Evolutionary conservation across 176 grass and related monocot genomes (phyloP), one percentile per base, ranked within the genome.

Genomic region (Oryza longistaminata): DNA sequence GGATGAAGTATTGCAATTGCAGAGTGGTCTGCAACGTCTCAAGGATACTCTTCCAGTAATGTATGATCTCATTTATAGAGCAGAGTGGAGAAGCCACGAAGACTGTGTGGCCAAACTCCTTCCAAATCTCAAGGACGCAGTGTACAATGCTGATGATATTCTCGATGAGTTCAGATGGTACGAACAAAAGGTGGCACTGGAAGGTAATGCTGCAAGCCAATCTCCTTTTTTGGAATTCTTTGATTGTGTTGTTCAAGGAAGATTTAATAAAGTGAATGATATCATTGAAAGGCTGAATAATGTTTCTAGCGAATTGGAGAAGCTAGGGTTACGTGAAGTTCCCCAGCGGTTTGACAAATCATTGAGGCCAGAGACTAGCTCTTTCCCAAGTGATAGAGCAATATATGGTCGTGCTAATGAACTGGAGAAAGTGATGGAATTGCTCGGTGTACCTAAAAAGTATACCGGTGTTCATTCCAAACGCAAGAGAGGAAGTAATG

Each of bases 81-180:
- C 50, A 19, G 50, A 53, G 4, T 19, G 50, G 50, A 53, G 4
- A 16, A 53, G 14, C 50, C 50, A 53, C 6, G 5, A 53, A 53
- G 3, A 53, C 5, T 6, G 16, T 7, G 50, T 53, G 16, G 16
- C 14, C 5, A 7, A 53, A 4, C 50, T 53, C 4, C 16, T 53
- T 6, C 50, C 16, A 53, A 17, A 53, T 6, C 50, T 53, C 50
- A 17, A 53, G 50, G 50, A 53, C 17, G 49, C 49, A 15, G 49
- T 52, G 3, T 52, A 52, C 15, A 16, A 52, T 52, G 16, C 68
- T 2, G 50, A 82, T 0, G 80, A 44, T 19, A 6, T 81, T n/a
- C 21, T 81, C 4, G 79, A 82, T 60, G 67, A 40, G 33, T 82
- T 82, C 1, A 19, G 21, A 12, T 71, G 67, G 46, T 25, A 82